Percentiles rank a stretch among this genome's conserved stretches.
Evolutionary conservation across 805 yeast species (phyloP).

Genomic region (Metschnikowia koreensis): DNA sequence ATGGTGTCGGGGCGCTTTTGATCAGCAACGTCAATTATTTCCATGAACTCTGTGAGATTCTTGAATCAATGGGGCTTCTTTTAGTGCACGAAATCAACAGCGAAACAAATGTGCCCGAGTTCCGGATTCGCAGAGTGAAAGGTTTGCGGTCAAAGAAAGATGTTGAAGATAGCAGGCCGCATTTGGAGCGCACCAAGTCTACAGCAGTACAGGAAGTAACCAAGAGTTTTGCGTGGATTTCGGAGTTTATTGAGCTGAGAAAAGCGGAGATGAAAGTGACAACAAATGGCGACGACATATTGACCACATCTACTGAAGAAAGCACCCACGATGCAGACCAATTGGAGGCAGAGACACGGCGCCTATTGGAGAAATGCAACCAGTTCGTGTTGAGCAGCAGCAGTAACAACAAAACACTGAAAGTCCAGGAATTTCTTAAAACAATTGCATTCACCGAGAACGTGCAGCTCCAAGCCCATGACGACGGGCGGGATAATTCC

Average conservation of each 20-base stretch:
- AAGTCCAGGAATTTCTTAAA: constrained; percentile 21
- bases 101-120: constrained; percentile 28
- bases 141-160: constrained; percentile 57
- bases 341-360: constrained; percentile 6
- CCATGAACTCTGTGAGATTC: constrained; percentile 49
- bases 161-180: constrained; percentile 9
- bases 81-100: constrained; percentile 42
- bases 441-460: constrained; percentile 29
- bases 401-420: background rate
- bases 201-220: constrained; percentile 42
- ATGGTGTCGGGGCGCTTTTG: constrained; percentile 28
- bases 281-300: background rate
- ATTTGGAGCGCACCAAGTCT: constrained; percentile 13
- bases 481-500: constrained; percentile 4
- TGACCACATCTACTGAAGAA: background rate
- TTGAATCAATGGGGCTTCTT: constrained; percentile 77
- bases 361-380: constrained; percentile 2
- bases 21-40: constrained; percentile 30
- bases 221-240: constrained; percentile 47
- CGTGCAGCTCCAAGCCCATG: constrained; percentile 21
- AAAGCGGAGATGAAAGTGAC: background rate
- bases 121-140: constrained; percentile 70
- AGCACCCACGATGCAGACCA: constrained; percentile 5
- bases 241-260: constrained; percentile 22
- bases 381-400: constrained; percentile 1